Conservation (phyloP, 805 yeast genomes). For the Allodekkera sacchari region DNA sequence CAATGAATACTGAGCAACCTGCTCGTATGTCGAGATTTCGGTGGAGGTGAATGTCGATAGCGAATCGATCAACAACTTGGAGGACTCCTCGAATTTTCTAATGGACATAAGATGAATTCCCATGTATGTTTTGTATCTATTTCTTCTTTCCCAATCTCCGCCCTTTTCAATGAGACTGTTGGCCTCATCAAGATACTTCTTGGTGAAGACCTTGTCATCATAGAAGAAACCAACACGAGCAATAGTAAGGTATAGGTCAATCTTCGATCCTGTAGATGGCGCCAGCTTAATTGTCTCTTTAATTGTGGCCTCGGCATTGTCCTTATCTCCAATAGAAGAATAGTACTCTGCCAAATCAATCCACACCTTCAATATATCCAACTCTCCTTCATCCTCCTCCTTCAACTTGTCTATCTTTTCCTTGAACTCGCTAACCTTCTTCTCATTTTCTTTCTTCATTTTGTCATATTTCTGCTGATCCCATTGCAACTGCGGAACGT, state of each 20-base stretch:
- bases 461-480: slow-evolving; percentile 50
- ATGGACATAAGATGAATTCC: slow-evolving; percentile 82
- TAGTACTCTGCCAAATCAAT: slow-evolving; percentile 81
- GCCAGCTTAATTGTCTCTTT: slow-evolving; percentile 69
- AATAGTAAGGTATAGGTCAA: slow-evolving; percentile 76
- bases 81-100: slow-evolving; percentile 79
- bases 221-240: slow-evolving; percentile 86
- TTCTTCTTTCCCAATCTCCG: slow-evolving; percentile 99
- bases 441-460: slow-evolving; percentile 46
- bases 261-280: slow-evolving; percentile 83
- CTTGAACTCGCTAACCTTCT: slow-evolving; percentile 44
- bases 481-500: slow-evolving; percentile 37
- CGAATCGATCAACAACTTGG: slow-evolving; percentile 78
- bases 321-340: slow-evolving; percentile 73
- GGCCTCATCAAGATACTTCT: slow-evolving; percentile 65
- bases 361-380: slow-evolving; percentile 71
- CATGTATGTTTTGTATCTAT: slow-evolving; percentile 82
- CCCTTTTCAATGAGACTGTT: slow-evolving; percentile 83
- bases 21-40: slow-evolving; percentile 82
- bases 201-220: slow-evolving; percentile 63
- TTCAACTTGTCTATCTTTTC: slow-evolving; percentile 44
- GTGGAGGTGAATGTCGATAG: slow-evolving; percentile 92
- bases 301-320: slow-evolving; percentile 58
- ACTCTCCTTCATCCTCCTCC: slow-evolving; percentile 77
- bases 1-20: slow-evolving; percentile 81